Conservation (phyloP, 257 asterid species). For the Echium plantagineum region DNA sequence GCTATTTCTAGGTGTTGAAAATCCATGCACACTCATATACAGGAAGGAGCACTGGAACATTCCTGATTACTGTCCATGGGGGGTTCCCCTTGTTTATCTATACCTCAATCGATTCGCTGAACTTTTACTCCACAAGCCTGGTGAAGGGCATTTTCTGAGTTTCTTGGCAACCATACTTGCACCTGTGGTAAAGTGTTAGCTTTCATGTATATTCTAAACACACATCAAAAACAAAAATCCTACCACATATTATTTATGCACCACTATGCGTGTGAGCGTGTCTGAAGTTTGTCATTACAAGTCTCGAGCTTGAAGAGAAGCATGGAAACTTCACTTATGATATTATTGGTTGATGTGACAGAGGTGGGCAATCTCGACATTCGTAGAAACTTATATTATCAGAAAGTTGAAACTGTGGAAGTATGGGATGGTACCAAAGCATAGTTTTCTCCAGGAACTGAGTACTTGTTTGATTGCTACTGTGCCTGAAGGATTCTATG, state of each 20-base stretch:
- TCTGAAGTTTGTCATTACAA: not conserved
- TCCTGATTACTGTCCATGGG: slow-evolving; percentile 38
- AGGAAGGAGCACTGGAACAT: slow-evolving; percentile 38
- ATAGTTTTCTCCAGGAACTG: slow-evolving; percentile 27
- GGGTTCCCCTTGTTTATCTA: slow-evolving; percentile 22
- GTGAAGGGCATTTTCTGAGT: slow-evolving; percentile 24
- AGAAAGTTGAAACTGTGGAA: slow-evolving; percentile 23
- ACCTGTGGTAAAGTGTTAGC: slow-evolving; percentile 29
- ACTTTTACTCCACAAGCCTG: slow-evolving; percentile 35
- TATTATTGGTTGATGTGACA: slow-evolving; percentile 6
- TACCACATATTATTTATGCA: no score
- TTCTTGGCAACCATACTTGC: slow-evolving; percentile 33
- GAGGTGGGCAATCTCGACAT: slow-evolving; percentile 41
- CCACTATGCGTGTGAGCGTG: no score
- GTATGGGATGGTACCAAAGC: slow-evolving; percentile 35
- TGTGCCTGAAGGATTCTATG: slow-evolving; percentile 36
- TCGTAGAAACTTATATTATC: slow-evolving; percentile 27
- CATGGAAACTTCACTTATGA: not conserved
- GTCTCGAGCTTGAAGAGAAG: not conserved
- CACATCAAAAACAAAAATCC: no score
- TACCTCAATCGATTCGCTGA: slow-evolving; percentile 34
- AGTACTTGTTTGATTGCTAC: slow-evolving; percentile 23
- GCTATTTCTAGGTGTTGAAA: slow-evolving; percentile 23
- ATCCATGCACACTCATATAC: slow-evolving; percentile 32
- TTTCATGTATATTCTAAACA: no score